phyloP scores from a whole-genome alignment of 2,329 filamentous ascomycete genomes.

The Dactylellina drechsleri region DNA sequence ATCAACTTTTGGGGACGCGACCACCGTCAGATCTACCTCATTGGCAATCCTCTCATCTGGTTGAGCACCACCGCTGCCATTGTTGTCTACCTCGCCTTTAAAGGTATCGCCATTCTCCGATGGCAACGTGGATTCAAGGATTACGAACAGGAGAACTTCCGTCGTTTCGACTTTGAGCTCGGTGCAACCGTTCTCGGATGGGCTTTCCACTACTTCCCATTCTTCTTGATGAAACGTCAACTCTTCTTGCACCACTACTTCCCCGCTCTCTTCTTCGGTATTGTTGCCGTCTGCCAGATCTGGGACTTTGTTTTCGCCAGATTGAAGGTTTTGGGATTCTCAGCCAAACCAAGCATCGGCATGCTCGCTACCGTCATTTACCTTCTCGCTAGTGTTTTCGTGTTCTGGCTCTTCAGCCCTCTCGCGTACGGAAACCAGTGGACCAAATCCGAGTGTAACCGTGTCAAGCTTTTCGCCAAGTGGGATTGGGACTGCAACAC shows the following conservation, averaged over 20 bases:
- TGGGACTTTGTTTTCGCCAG: constrained; percentile 86
- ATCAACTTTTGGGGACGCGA: constrained; percentile 99
- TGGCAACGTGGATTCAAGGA: constrained; percentile 95
- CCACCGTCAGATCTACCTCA: constrained; percentile 92
- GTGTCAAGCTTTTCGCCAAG: constrained; percentile 83
- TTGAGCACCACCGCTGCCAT: constrained; percentile 85
- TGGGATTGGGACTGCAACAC: constrained; percentile 99
- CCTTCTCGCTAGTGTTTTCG: constrained; percentile 76
- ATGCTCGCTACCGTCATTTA: constrained; percentile 78
- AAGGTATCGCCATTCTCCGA: constrained; percentile 83
- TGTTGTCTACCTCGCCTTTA: constrained; percentile 80
- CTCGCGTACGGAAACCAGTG: constrained; percentile 92
- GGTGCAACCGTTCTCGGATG: constrained; percentile 90
- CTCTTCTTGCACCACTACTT: constrained; percentile 99
- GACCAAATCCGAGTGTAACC: constrained; percentile 87
- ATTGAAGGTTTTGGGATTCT: constrained; percentile 74
- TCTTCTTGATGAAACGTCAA: constrained; percentile 97
- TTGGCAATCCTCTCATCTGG: constrained; percentile 95
- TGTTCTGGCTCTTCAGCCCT: constrained; percentile 86
- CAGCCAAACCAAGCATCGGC: constrained; percentile 77
- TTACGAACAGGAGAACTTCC: constrained; percentile 83
- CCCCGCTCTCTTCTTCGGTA: constrained; percentile 92
- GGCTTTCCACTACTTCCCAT: constrained; percentile 99
- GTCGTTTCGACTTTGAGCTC: constrained; percentile 97
- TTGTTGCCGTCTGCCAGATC: constrained; percentile 86